Conservation (phyloP, 2,329 filamentous ascomycete genomes). For the Ascochyta pisi region DNA sequence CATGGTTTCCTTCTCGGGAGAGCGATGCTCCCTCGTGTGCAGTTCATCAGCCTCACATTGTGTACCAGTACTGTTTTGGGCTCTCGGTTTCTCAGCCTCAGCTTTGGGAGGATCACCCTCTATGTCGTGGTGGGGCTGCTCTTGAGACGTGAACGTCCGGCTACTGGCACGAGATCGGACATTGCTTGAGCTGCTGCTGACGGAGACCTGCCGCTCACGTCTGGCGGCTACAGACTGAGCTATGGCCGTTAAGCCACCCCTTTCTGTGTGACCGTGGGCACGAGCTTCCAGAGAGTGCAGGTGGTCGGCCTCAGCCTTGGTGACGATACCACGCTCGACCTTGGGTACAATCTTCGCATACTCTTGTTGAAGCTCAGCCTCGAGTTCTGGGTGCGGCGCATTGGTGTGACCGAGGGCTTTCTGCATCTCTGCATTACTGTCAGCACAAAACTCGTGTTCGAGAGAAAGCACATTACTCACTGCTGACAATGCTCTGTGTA, state of each 20-base stretch:
- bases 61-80: constrained; percentile 43
- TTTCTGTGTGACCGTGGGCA: constrained; percentile 44
- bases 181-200: constrained; percentile 17
- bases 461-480: constrained; percentile 23
- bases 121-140: constrained; percentile 41
- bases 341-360: constrained; percentile 43
- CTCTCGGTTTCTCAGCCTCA: constrained; percentile 40
- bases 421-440: constrained; percentile 38
- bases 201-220: constrained; percentile 28
- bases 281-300: constrained; percentile 53
- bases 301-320: constrained; percentile 49
- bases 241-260: constrained; percentile 46
- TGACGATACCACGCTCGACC: constrained; percentile 43
- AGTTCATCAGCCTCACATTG: constrained; percentile 42
- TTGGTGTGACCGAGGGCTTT: constrained; percentile 34
- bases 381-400: constrained; percentile 39
- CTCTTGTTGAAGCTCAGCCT: constrained; percentile 39
- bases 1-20: constrained; percentile 26
- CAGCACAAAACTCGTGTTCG: neutral
- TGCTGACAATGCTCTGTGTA: constrained; percentile 38
- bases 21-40: constrained; percentile 41
- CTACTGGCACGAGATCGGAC: constrained; percentile 21
- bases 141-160: constrained; percentile 24
- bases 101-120: constrained; percentile 41
- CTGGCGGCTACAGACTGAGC: constrained; percentile 51